Percentiles rank a stretch among this genome's conserved stretches.
phyloP scores from a whole-genome alignment of 2,329 filamentous ascomycete genomes.

The Fusarium sp. region DNA sequence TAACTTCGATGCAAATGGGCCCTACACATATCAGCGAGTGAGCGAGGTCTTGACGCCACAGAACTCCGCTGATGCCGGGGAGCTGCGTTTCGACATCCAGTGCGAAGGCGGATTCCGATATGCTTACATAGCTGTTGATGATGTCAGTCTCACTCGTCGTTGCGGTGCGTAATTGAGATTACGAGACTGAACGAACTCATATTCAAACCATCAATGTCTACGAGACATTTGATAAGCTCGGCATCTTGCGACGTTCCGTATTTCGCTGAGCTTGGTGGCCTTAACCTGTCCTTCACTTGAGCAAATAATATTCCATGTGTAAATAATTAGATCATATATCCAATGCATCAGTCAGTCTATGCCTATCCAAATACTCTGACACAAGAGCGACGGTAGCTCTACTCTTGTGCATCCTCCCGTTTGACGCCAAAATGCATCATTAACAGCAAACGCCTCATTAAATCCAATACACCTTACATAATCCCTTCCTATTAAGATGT shows the following conservation, averaged over 20 bases:
- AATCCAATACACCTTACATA: not conserved
- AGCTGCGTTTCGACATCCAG: not conserved
- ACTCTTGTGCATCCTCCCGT: not conserved
- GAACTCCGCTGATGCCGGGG: not conserved
- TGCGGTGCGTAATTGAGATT: not conserved
- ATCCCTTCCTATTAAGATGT: no score
- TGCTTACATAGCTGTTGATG: not conserved
- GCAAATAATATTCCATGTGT: not conserved
- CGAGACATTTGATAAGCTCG: not conserved
- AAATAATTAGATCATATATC: not conserved
- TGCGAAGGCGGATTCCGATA: not conserved
- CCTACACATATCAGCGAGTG: not conserved
- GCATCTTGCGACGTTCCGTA: not conserved
- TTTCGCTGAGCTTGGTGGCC: not conserved
- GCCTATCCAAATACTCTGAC: not conserved
- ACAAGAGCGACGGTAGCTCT: not conserved
- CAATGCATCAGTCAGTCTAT: not conserved
- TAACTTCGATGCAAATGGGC: not conserved
- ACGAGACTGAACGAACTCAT: not conserved
- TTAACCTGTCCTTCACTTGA: not conserved
- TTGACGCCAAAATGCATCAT: not conserved
- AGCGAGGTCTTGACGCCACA: not conserved
- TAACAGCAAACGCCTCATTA: not conserved
- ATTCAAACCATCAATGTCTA: fast-evolving
- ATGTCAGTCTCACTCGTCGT: not conserved